Evolutionary conservation across 352 stramenopile species (phyloP), one percentile per base, ranked within the genome.

Genomic region (Globisporangium megalacanthum): DNA sequence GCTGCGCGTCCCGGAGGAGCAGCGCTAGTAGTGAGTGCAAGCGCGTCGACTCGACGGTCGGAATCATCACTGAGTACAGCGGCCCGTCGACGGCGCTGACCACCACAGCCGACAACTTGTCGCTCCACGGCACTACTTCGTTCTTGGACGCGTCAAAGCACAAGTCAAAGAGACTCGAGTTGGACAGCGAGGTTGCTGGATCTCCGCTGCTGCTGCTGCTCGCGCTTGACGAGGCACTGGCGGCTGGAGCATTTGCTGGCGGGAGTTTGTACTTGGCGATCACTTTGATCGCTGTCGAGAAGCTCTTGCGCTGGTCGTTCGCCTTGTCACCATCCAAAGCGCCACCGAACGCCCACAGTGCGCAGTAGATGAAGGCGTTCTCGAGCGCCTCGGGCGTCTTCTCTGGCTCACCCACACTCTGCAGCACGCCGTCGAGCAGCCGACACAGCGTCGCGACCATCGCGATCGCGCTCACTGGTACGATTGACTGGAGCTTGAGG

Each of bases 331-430:
- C 82, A 22, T 96, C 86, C 45, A 99, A 85, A 2, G 88, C 75
- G 52, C 96, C 96, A 17, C 95, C 95, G 68, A 99, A 98, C 2
- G 96, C 95, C 96, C 96, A 99, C 58, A 98, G 76, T 11, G 87
- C 79, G 54, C 87, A 97, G 67, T 98, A 98, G 17, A 95, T 80
- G 73, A 99, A 99, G 11, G 97, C 79, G 52, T 97, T 96, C 60
- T 99, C 95, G 39, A 99, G 72, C 13, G 95, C 50, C 9, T 97
- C 90, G 0, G 76, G 71, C 0, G 70, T 84, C 58, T 89, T 97
- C 54, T 98, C 91, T 1, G 72, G 64, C 52, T 96, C 85, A 11
- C 53, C 65, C n/a, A 97, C 66, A 0, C 66, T 35, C 17, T 59
- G 76, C 37, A 98, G 69, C 19, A 98, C 70, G 3, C 90, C 92